phyloP scores from a whole-genome alignment of 148 eudicot species.

The Rhododendron williamsianum region DNA sequence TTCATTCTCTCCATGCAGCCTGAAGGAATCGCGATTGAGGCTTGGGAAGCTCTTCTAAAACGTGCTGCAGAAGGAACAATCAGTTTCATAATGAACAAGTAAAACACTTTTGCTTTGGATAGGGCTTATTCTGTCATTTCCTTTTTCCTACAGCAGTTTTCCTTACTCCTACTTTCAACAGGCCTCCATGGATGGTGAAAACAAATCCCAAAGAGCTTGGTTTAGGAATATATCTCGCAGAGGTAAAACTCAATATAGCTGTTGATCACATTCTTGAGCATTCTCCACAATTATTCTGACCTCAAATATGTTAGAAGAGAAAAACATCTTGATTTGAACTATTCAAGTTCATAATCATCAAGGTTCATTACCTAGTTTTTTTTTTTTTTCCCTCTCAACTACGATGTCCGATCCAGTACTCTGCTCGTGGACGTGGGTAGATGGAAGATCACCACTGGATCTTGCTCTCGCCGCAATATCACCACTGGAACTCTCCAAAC shows the following conservation, averaged over 20 bases:
- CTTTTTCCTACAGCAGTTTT: not conserved
- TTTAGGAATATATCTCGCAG: slow-evolving; percentile 54
- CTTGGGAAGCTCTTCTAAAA: slow-evolving; percentile 61
- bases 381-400: not conserved
- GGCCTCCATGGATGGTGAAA: too few relatives aligned
- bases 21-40: slow-evolving; percentile 82
- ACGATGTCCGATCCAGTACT: too few relatives aligned
- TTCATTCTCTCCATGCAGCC: slow-evolving; percentile 36
- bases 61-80: slow-evolving; percentile 79
- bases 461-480: too few relatives aligned
- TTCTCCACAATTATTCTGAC: not conserved
- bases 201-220: slow-evolving; percentile 78
- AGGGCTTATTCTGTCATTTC: not conserved
- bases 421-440: too few relatives aligned
- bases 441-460: not conserved
- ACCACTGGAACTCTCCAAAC: not conserved
- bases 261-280: too few relatives aligned
- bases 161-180: slow-evolving; percentile 24
- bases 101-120: not conserved
- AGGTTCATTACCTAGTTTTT: not conserved
- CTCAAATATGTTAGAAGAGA: not conserved
- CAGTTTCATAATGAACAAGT: slow-evolving; percentile 86
- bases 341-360: not conserved
- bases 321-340: not conserved
- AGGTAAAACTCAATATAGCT: too few relatives aligned